Percentiles rank a stretch among this genome's conserved stretches.
Conservation (phyloP, 169 alveolate species). For the Plasmodium chabaudi region DNA sequence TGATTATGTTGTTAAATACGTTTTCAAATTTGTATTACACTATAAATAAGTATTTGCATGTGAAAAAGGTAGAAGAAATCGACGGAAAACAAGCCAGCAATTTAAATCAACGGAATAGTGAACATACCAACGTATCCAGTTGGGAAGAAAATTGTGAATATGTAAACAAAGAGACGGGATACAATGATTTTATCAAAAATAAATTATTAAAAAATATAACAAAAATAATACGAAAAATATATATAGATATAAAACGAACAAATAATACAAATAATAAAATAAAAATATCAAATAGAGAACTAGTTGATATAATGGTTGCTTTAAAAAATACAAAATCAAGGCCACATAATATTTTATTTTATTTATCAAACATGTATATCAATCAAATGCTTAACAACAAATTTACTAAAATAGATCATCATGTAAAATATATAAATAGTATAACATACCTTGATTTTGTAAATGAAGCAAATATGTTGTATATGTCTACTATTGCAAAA, state of each 20-base stretch:
- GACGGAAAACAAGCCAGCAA: background rate
- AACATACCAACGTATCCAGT: background rate
- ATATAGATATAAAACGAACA: constrained; percentile 13
- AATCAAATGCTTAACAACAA: constrained; percentile 2
- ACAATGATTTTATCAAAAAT: background rate
- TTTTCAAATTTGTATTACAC: constrained; percentile 42
- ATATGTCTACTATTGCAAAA: background rate
- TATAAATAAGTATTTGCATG: constrained; percentile 1
- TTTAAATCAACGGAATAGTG: background rate
- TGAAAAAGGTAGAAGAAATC: background rate
- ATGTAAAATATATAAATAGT: constrained; percentile 24
- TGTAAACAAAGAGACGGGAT: background rate
- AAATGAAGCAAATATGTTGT: constrained; percentile 17
- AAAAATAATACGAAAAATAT: constrained; percentile 5
- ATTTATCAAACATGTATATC: constrained; percentile 14
- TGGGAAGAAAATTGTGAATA: background rate
- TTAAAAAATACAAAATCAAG: constrained; percentile 26
- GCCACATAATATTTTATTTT: background rate
- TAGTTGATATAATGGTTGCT: constrained; percentile 24
- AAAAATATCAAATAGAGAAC: constrained; percentile 20
- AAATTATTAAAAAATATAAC: constrained; percentile 12
- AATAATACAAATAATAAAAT: background rate
- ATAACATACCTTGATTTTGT: constrained; percentile 26
- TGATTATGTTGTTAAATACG: constrained; percentile 10
- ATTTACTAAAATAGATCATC: constrained; percentile 19